Percentiles rank a stretch among this genome's conserved stretches.
Evolutionary conservation across 2,329 filamentous ascomycete genomes (phyloP).

Genomic region (Stromatinia cepivora): DNA sequence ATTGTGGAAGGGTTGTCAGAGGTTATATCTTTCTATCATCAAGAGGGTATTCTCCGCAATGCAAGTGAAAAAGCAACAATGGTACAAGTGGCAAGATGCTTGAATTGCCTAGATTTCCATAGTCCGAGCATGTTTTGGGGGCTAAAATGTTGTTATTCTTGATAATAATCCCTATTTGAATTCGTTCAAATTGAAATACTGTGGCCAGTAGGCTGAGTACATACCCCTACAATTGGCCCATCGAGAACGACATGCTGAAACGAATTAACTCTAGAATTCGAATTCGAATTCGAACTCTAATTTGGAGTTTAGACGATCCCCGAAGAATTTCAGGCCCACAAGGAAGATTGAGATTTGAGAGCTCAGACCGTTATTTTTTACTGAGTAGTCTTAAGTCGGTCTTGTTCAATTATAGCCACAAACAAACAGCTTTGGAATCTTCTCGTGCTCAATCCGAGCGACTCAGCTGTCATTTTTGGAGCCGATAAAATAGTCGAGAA

Average conservation of each 20-base stretch:
- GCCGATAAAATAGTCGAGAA: conserved; percentile 2
- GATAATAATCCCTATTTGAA: too few relatives aligned
- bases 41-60: not conserved
- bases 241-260: not conserved
- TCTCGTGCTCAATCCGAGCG: not conserved
- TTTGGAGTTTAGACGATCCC: not conserved
- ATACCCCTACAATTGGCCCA: not conserved
- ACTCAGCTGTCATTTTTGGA: not conserved
- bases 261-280: not conserved
- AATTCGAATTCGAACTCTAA: not conserved
- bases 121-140: too few relatives aligned
- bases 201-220: too few relatives aligned
- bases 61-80: too few relatives aligned
- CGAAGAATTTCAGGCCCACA: not conserved
- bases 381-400: not conserved
- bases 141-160: too few relatives aligned
- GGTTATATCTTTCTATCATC: not conserved
- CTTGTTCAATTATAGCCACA: not conserved
- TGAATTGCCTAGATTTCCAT: too few relatives aligned
- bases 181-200: too few relatives aligned
- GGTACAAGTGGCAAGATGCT: too few relatives aligned
- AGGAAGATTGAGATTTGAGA: not conserved
- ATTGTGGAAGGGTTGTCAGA: not conserved
- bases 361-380: not conserved
- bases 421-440: not conserved